These are phyloP conservation scores for Hypoxylon perforatum DNA, from an alignment of 495 filamentous ascomycete genomes.

Conservation along the genomic window DNA sequence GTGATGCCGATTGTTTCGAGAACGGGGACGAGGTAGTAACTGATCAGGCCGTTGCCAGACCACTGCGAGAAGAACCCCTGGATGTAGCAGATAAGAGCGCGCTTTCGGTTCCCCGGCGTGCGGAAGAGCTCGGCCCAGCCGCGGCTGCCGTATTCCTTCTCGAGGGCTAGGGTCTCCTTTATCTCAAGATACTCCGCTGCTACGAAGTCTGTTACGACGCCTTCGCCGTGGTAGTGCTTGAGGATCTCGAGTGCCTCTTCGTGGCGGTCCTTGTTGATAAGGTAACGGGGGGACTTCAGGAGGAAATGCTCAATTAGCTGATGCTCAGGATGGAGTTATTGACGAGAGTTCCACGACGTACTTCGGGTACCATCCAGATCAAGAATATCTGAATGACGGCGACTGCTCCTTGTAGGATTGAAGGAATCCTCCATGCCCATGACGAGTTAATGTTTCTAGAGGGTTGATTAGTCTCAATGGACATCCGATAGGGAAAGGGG, in stretches of 20 bases:
- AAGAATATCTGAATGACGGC: slow-evolving; percentile 47
- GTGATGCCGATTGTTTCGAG: slow-evolving; percentile 49
- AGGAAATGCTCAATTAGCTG: too few species aligned
- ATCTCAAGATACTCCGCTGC: slow-evolving; percentile 32
- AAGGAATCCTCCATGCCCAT: slow-evolving; percentile 56
- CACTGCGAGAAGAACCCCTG: slow-evolving; percentile 54
- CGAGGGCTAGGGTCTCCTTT: slow-evolving; percentile 26
- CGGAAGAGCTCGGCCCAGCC: slow-evolving; percentile 22
- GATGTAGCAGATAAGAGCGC: slow-evolving; percentile 46
- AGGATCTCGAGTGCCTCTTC: slow-evolving; percentile 40
- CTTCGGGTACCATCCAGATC: slow-evolving; percentile 55
- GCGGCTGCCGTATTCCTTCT: slow-evolving; percentile 7
- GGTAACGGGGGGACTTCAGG: slow-evolving; percentile 35
- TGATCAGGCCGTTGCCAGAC: slow-evolving; percentile 51
- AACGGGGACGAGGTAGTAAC: slow-evolving; percentile 50
- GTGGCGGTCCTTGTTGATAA: slow-evolving; percentile 30
- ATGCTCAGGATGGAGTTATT: too few species aligned
- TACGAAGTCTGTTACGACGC: slow-evolving; percentile 15
- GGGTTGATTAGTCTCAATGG: too few species aligned
- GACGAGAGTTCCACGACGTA: too few species aligned
- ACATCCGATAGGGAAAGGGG: too few species aligned
- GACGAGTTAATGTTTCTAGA: too few species aligned
- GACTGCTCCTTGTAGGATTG: slow-evolving; percentile 50
- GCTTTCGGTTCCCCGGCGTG: slow-evolving; percentile 43
- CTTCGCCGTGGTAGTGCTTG: slow-evolving; percentile 39